Base-by-base conservation (phyloP, 805 yeast species). In the Candida argentea region DNA sequence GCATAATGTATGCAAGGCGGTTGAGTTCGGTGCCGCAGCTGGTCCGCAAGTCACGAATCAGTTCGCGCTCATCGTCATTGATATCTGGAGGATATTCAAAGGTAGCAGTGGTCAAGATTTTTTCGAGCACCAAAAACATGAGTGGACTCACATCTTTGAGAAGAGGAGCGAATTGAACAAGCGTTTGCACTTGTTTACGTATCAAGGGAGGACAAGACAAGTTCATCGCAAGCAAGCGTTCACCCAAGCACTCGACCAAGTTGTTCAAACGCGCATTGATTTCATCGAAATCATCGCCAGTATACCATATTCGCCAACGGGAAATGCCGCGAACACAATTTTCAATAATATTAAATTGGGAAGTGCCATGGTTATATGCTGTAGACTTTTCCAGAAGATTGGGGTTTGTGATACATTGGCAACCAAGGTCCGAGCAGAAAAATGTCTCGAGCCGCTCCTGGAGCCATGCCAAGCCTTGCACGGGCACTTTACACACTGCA, bases 1-100 rank as follows among this genome's bases (percentile, higher is more conserved):
- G 97, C 81, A 91, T 87, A 50, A 93, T 67, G 50, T 87, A 80
- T 1, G 96, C 98, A 53, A 91, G 68, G 46, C 98, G 64, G 51
- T 91, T 89, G 33, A 91, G 65, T 52, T 91, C 99, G 0, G 95
- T 85, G 23, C 96, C 98, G 52, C 95, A 83, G 28, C 86, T 78
- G 2, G 91, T 80, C 42, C 96, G 68, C 40, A 93, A 61, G 45
- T 91, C 97, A 33, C 94, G 71, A 24, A 91, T 74, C 6, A 80
- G 59, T 37, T 86, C 95, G 17, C 81, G 66, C 27, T 73, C 77
- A 22, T 84, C 93, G 40, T 80, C 89, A n/a, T 62, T 55, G 6
- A 72, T 66, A 32, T 62, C 57, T 17, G 62, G 65, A 2, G 94
- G 93, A 40, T 78, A 79, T 25, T 81, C 89, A 48, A 72, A 73